These are phyloP conservation scores for Emiliania huxleyi DNA, from an alignment of 78 protist species.

Conservation along the genomic window DNA sequence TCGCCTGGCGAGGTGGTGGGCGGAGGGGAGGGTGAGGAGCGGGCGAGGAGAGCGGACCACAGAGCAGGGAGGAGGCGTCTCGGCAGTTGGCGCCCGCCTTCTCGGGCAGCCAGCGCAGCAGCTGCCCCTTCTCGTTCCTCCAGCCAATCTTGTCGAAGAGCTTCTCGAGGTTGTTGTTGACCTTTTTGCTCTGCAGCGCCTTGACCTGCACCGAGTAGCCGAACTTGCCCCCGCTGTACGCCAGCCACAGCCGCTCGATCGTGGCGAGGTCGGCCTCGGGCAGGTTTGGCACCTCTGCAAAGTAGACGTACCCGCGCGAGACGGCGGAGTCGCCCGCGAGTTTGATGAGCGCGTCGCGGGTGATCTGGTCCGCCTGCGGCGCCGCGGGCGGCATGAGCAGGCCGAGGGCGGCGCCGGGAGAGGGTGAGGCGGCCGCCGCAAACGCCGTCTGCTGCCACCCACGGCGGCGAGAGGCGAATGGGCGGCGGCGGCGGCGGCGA, in stretches of 20 bases:
- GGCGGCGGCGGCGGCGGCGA: too few relatives aligned
- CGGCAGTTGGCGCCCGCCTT: too few relatives aligned
- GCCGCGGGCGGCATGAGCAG: too few relatives aligned
- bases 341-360: background rate
- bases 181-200: too few relatives aligned
- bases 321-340: background rate
- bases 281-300: background rate
- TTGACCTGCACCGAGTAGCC: background rate
- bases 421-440: too few relatives aligned
- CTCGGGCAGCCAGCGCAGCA: conserved; percentile 5
- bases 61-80: too few relatives aligned
- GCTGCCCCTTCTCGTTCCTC: background rate
- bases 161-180: background rate
- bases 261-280: conserved; percentile 5
- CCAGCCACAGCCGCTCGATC: background rate
- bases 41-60: too few relatives aligned
- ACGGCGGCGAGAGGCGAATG: too few relatives aligned
- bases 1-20: too few relatives aligned
- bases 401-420: too few relatives aligned
- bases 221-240: background rate
- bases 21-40: too few relatives aligned
- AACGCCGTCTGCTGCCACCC: too few relatives aligned
- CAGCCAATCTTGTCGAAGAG: background rate
- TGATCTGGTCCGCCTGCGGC: background rate
- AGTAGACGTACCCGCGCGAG: background rate